Percentiles rank a stretch among this genome's conserved stretches.
Conservation (phyloP, 2,329 filamentous ascomycete genomes). For the Zymoseptoria tritici region DNA sequence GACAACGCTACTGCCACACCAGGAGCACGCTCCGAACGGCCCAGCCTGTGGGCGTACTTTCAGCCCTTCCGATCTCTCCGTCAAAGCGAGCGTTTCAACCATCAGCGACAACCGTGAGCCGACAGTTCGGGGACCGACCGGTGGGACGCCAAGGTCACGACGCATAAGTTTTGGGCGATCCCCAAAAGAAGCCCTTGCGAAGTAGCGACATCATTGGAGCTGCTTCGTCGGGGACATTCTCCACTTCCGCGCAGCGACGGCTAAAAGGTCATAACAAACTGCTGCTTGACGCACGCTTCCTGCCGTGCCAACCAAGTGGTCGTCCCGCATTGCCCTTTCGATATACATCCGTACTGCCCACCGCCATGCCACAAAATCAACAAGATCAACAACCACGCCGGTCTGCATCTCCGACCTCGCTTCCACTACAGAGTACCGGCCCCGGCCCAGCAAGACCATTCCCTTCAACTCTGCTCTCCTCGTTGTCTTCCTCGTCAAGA, state of each 20-base stretch:
- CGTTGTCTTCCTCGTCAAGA: constrained; percentile 1
- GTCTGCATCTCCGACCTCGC: background rate
- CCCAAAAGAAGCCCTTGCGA: background rate
- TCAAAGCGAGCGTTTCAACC: background rate
- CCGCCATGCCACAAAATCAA: background rate
- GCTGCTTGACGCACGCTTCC: background rate
- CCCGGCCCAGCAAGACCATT: background rate
- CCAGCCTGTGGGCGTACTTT: background rate
- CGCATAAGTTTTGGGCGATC: background rate
- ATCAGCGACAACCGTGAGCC: background rate
- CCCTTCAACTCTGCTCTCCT: background rate
- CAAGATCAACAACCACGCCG: background rate
- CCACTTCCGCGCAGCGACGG: background rate
- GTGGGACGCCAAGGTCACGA: background rate
- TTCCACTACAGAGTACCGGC: background rate
- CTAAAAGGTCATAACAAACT: background rate
- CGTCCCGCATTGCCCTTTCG: background rate
- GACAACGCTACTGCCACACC: background rate
- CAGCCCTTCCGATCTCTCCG: background rate
- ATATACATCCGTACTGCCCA: background rate
- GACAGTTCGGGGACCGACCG: background rate
- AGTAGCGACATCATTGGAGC: background rate
- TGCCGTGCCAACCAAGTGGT: background rate
- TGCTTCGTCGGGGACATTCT: background rate
- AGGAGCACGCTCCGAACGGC: background rate